Percentiles rank a stretch among this genome's conserved stretches.
Evolutionary conservation across 805 yeast species (phyloP).

Genomic region (Teunomyces cretensis): DNA sequence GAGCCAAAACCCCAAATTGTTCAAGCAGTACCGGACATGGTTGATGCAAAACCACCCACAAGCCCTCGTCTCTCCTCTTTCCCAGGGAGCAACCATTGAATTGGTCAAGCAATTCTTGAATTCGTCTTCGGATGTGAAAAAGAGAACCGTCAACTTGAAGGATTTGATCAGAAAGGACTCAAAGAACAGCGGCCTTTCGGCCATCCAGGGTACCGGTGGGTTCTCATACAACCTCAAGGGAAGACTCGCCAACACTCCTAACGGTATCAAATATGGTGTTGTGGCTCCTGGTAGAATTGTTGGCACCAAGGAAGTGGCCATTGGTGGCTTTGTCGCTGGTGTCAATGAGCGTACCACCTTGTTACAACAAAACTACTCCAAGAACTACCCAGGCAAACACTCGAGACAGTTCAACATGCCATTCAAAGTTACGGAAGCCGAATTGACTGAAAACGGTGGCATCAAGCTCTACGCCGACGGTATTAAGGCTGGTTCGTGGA

Average conservation of each 20-base stretch:
- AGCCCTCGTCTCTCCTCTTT: conserved; percentile 21
- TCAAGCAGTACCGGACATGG: conserved; percentile 56
- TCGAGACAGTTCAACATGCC: conserved; percentile 46
- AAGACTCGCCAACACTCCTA: conserved; percentile 65
- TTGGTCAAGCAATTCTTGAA: conserved; percentile 35
- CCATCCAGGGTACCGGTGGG: conserved; percentile 71
- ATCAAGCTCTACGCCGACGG: conserved; percentile 41
- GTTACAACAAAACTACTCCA: conserved; percentile 34
- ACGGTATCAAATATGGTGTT: conserved; percentile 56
- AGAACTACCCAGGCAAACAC: conserved; percentile 38
- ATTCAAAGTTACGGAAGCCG: conserved; percentile 38
- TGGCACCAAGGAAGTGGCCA: conserved; percentile 50
- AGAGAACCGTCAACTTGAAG: conserved; percentile 19
- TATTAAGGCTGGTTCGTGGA: conserved; percentile 41
- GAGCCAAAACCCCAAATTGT: conserved; percentile 44
- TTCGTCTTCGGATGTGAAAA: conserved; percentile 19
- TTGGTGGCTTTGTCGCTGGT: conserved; percentile 54
- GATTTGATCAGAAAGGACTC: conserved; percentile 24
- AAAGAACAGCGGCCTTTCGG: conserved; percentile 9
- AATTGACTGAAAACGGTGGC: conserved; percentile 37
- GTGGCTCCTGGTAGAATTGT: conserved; percentile 71
- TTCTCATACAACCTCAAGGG: conserved; percentile 69
- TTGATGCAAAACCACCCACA: conserved; percentile 50
- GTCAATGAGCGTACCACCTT: conserved; percentile 32
- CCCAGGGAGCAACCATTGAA: conserved; percentile 23